Percentiles rank a stretch among this genome's conserved stretches.
These are phyloP conservation scores for Podila horticola DNA, from an alignment of 192 early-diverging fungal species.

Conservation along the genomic window DNA sequence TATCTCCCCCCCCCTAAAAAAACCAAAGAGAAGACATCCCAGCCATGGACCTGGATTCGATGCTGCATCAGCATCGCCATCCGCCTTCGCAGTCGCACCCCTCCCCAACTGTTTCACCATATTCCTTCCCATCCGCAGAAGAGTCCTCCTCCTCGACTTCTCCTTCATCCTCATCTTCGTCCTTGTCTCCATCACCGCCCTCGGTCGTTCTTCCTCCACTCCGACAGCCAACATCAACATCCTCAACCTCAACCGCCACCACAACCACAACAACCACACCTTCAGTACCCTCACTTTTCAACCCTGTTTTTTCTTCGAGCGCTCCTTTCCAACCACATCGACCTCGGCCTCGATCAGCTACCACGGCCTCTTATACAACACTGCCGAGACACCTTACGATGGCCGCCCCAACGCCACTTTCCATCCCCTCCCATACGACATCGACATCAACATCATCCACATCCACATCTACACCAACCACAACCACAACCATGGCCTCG, in stretches of 20 bases:
- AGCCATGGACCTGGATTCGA: constrained; percentile 2
- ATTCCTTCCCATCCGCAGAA: neutral
- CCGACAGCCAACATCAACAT: neutral
- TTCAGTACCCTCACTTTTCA: neutral
- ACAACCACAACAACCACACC: neutral
- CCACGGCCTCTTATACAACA: neutral
- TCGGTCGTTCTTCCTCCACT: neutral
- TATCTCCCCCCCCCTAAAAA: too few species aligned
- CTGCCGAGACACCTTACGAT: neutral
- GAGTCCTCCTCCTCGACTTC: neutral
- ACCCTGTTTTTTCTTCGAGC: neutral
- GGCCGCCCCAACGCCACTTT: neutral
- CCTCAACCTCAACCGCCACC: neutral
- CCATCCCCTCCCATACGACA: neutral
- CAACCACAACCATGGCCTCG: neutral
- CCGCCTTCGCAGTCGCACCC: neutral
- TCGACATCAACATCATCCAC: neutral
- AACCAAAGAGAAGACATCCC: too few species aligned
- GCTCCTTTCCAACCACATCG: neutral
- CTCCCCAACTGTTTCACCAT: neutral
- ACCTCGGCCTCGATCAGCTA: neutral
- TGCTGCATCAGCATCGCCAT: neutral
- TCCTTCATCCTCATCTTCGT: neutral
- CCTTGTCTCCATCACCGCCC: neutral
- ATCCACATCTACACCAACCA: neutral